phyloP scores from a whole-genome alignment of 768 basidiomycete species.

The Russula sp. region DNA sequence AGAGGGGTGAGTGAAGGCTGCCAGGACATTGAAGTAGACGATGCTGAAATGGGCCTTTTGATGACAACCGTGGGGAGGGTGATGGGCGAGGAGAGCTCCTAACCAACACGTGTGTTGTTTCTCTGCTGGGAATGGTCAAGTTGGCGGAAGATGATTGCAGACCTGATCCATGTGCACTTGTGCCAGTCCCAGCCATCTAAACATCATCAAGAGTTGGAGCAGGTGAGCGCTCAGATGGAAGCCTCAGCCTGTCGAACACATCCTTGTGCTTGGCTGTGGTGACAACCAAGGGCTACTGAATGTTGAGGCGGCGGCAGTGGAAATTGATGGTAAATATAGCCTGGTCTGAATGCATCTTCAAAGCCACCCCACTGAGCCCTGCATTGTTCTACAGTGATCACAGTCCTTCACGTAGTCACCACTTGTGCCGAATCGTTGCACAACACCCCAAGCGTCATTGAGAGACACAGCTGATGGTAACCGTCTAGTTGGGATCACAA shows the following conservation, averaged over 20 bases:
- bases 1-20: no score
- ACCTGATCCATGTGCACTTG: conserved; percentile 43
- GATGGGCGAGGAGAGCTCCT: no score
- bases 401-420: conserved; percentile 24
- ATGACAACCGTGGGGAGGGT: no score
- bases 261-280: conserved; percentile 44
- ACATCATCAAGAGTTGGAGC: conserved; percentile 77
- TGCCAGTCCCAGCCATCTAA: conserved; percentile 64
- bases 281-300: conserved; percentile 12
- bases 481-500: conserved; percentile 27
- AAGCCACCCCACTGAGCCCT: conserved; percentile 42
- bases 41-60: no score
- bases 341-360: conserved; percentile 54
- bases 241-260: conserved; percentile 75
- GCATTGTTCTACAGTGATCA: conserved; percentile 27
- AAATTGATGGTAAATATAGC: conserved; percentile 17
- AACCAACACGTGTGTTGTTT: no score
- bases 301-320: conserved; percentile 11
- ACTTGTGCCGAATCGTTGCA: conserved; percentile 7
- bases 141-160: background rate
- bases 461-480: background rate
- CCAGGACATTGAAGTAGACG: no score
- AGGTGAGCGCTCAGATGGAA: conserved; percentile 46
- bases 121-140: no score
- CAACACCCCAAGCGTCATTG: conserved; percentile 26